These are phyloP conservation scores for Penicillium odoratum DNA, from an alignment of 495 filamentous ascomycete genomes.

Conservation along the genomic window DNA sequence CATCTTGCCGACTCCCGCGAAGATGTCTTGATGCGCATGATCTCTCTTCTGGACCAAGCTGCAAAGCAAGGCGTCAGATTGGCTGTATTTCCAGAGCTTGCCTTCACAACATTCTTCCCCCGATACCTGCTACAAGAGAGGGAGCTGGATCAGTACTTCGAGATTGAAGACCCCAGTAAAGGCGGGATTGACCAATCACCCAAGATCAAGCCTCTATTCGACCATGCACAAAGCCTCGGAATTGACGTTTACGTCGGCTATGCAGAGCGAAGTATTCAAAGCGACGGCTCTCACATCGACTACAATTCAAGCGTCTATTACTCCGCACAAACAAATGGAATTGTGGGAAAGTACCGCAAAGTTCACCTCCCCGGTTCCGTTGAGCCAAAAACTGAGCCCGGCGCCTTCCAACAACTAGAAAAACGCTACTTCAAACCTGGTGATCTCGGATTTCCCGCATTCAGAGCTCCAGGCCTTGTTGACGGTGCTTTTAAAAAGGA, in stretches of 20 bases:
- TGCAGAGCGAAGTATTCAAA: constrained; percentile 34
- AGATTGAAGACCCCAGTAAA: constrained; percentile 34
- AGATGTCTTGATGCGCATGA: constrained; percentile 41
- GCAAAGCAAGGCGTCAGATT: constrained; percentile 36
- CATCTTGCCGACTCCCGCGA: constrained; percentile 34
- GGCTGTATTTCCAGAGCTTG: constrained; percentile 49
- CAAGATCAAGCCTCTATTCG: constrained; percentile 47
- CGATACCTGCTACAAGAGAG: constrained; percentile 36
- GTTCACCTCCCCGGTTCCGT: constrained; percentile 49
- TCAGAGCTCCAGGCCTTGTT: constrained; percentile 45
- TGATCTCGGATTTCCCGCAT: constrained; percentile 49
- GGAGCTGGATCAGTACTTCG: constrained; percentile 46
- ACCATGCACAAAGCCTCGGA: constrained; percentile 36
- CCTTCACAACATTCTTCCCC: constrained; percentile 53
- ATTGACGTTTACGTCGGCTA: constrained; percentile 51
- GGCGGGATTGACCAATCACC: constrained; percentile 26
- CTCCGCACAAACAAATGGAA: constrained; percentile 34
- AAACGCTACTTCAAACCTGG: constrained; percentile 51
- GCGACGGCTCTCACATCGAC: constrained; percentile 27
- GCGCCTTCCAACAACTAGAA: constrained; percentile 49
- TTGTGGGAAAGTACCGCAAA: constrained; percentile 51
- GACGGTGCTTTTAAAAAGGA: constrained; percentile 9
- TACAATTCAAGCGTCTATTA: constrained; percentile 51
- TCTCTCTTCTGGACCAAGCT: constrained; percentile 40
- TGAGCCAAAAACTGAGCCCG: constrained; percentile 45